Evolutionary conservation across 106 monocot genomes (phyloP).

Genomic region (Dioscorea zingiberensis): DNA sequence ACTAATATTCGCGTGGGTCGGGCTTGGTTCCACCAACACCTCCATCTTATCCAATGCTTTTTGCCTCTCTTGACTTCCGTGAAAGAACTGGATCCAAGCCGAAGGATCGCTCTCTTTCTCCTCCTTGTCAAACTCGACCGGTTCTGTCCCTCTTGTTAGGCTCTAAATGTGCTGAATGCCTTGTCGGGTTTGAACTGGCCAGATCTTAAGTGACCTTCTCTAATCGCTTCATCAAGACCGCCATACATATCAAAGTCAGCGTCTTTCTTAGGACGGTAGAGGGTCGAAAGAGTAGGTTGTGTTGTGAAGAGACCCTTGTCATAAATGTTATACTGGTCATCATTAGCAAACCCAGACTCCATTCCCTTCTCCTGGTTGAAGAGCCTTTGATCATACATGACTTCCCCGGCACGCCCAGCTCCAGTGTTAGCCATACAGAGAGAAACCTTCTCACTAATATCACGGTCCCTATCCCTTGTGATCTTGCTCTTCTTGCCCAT

Average conservation of each 20-base stretch:
- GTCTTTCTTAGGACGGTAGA: slow-evolving; percentile 88
- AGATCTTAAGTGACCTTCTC: slow-evolving; percentile 88
- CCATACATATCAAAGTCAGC: slow-evolving; percentile 85
- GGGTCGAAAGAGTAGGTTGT: slow-evolving; percentile 89
- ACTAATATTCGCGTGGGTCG: no score
- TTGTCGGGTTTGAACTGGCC: slow-evolving; percentile 93
- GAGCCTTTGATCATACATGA: slow-evolving; percentile 93
- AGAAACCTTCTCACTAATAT: slow-evolving; percentile 93
- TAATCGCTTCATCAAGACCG: slow-evolving; percentile 78
- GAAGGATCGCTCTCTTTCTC: slow-evolving; percentile 87
- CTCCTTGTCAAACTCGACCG: slow-evolving; percentile 88
- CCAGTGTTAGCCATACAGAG: slow-evolving; percentile 88
- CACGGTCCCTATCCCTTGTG: slow-evolving; percentile 86
- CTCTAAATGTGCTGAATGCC: slow-evolving; percentile 65
- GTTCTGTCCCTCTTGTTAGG: slow-evolving; percentile 76
- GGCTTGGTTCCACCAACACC: no score
- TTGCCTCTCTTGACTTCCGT: slow-evolving; percentile 98
- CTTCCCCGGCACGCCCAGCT: slow-evolving; percentile 57
- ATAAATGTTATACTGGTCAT: slow-evolving; percentile 95
- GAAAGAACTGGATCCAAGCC: slow-evolving; percentile 89
- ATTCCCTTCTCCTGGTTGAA: slow-evolving; percentile 99
- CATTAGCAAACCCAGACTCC: slow-evolving; percentile 87
- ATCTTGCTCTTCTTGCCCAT: slow-evolving; percentile 92
- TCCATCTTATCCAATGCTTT: slow-evolving; percentile 95
- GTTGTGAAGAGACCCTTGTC: slow-evolving; percentile 91